Evolutionary conservation across 108 stramenopile species (phyloP), one percentile per base, ranked within the genome.

Genomic region (Cyclotella atomus): DNA sequence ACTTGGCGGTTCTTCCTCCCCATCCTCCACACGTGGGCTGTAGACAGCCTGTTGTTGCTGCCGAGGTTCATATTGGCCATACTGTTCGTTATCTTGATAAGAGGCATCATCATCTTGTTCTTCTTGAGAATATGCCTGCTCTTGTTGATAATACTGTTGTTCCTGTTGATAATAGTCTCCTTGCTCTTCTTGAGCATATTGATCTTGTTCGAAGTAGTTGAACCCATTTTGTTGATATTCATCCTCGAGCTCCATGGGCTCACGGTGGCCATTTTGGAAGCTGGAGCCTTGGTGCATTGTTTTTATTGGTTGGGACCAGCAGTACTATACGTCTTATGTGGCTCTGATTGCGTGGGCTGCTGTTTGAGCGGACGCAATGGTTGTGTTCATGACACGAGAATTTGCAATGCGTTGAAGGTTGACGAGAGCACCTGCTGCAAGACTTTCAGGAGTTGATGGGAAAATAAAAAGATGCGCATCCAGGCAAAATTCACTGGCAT

Each of bases 221-320:
- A 9, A 12, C 12, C 38, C 38, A 12, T 41, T 41, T 9, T 6
- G 12, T 41, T 41, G 38, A 6, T 41, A 12, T 12, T 29, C 23
- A 24, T 66, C 65, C 30, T 66, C 65, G 17, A 47, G 65, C 6
- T 66, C 65, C 46, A 66, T 52, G 5, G 47, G 65, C n/a, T n/a
- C n/a, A n/a, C n/a, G n/a, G n/a, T n/a, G n/a, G n/a, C n/a, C n/a
- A n/a, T n/a, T n/a, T n/a, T n/a, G n/a, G n/a, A n/a, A n/a, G n/a
- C n/a, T n/a, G 46, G 38, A 41, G 6, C 38, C 12, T 41, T 41
- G 38, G 12, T 41, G 6, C 38, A 41, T 41, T 41, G 38, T 12
- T 12, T 41, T 41, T 12, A 41, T 41, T 41, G n/a, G n/a, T n/a
- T n/a, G n/a, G n/a, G n/a, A n/a, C n/a, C n/a, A n/a, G n/a, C n/a